Evolutionary conservation across 441 rosid genomes (phyloP), one percentile per base, ranked within the genome.

Genomic region (Pelargonium myrrhifolium): DNA sequence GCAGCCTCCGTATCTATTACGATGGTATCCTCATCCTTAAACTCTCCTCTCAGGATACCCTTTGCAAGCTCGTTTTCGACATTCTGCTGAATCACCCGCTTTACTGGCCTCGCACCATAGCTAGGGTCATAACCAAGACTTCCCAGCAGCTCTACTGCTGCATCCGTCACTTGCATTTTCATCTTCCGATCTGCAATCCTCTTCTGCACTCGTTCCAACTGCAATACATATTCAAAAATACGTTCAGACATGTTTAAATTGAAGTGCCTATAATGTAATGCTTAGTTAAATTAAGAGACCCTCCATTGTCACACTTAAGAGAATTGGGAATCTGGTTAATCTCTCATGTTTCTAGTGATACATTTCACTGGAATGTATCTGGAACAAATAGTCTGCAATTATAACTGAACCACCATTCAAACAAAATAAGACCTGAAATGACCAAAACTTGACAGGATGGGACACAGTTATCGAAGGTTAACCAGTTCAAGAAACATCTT

Each of bases 101-200:
- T 96, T 26, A 96, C 97, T 0, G 99, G 98, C 76, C 99, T 82
- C 1, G 98, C 99, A 64, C 99, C 99, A 3, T 96, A 96, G 86
- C 77, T 96, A 0, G 98, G 96, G 72, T 93, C 98, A 59, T 92
- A 92, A 20, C 99, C 97, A 2, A 92, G 97, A 76, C 72, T 87
- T 11, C 90, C 99, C 0, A 96, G 88, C 70, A 90, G 91, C 65
- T 87, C 85, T 40, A 88, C 81, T 21, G 99, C 94, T 1, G 83
- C 86, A 61, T 93, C 96, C 0, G 82, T 87, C 65, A 93, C 84
- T 76, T 59, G 53, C 15, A 96, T 72, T 77, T 81, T 88, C 84
- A 93, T 89, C 80, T 96, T 96, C 71, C 90, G 83, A 55, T 96
- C 99, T 6, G 90, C 88, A 55, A 88, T 79, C 63, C 98, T 84